Base-by-base conservation (phyloP, 768 basidiomycete genomes). In the Suillus americanus region DNA sequence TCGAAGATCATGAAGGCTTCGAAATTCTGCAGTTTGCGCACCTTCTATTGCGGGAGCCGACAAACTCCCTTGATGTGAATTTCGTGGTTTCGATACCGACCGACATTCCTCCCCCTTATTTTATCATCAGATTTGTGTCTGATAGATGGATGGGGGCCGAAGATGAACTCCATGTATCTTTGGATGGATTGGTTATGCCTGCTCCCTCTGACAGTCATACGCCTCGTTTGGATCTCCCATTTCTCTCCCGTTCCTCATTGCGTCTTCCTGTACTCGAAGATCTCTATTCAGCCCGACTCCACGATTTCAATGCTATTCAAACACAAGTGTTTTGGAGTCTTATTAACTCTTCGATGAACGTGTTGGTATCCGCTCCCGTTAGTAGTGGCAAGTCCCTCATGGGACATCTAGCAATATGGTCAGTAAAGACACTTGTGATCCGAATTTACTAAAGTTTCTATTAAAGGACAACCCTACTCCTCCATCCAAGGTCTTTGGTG, bases 111-210 rank as follows among this genome's bases (percentile, higher is more conserved):
- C 91, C 92, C 0, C 78, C 88, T 3, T 86, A 81, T 3, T 79
- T 98, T 25, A 89, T 85, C 7, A 83, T 97, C 62, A 87, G 92
- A 20, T 89, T 87, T 43, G 85, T 93, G 53, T 98, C 95, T 8
- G 96, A 98, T 76, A 84, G 86, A 65, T 99, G 97, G 97, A 81
- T 97, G 68, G 94, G 94, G 3, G 91, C 95, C 1, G 95, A 97
- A 70, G 86, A 92, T 61, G 88, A 90, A 65, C 70, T 89, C 9
- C 66, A 69, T 2, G 80, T 98, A 46, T 75, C 87, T 3, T 74
- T 99, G 46, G 86, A 88, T 2, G 79, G 82, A 5, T 77, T 98
- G 35, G 77, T 87, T 56, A 96, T 99, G 91, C 97, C 97, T 1
- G 61, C 73, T 16, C 70, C 76, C 18, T 85, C 86, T 25, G 76